A percentile compares a stretch with the other conserved stretches of the same genome.
These are phyloP conservation scores for Malus asiatica DNA, from an alignment of 306 rosid genomes.

Conservation along the genomic window DNA sequence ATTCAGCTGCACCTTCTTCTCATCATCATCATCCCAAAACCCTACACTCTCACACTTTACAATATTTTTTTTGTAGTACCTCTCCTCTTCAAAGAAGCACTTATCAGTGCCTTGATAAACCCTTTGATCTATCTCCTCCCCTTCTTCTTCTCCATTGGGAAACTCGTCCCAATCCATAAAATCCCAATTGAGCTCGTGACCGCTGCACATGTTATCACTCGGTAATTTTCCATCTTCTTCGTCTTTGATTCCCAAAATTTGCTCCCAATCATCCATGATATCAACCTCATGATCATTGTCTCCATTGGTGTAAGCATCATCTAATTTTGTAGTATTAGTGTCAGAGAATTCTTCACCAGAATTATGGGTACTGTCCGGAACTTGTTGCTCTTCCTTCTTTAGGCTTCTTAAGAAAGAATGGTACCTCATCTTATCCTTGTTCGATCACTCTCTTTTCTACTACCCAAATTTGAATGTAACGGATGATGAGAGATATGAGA, in stretches of 20 bases:
- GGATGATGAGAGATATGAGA: background rate
- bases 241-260: slow-evolving; percentile 32
- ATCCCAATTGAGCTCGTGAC: slow-evolving; percentile 44
- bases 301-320: slow-evolving; percentile 17
- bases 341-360: slow-evolving; percentile 15
- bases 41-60: slow-evolving; percentile 42
- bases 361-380: slow-evolving; percentile 26
- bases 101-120: background rate
- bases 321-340: background rate
- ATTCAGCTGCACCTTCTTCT: slow-evolving; percentile 39
- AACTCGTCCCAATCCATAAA: slow-evolving; percentile 58
- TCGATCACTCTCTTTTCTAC: background rate
- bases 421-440: slow-evolving; percentile 22
- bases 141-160: slow-evolving; percentile 18
- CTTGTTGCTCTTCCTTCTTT: slow-evolving; percentile 62
- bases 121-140: slow-evolving; percentile 18
- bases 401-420: slow-evolving; percentile 41
- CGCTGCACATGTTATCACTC: background rate
- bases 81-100: slow-evolving; percentile 31
- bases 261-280: slow-evolving; percentile 39
- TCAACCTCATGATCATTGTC: slow-evolving; percentile 17
- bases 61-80: background rate
- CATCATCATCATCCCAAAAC: slow-evolving; percentile 44
- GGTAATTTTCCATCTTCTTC: slow-evolving; percentile 12
- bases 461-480: background rate